phyloP scores from a whole-genome alignment of 176 grass and related monocot species.

The Carex parvula region DNA sequence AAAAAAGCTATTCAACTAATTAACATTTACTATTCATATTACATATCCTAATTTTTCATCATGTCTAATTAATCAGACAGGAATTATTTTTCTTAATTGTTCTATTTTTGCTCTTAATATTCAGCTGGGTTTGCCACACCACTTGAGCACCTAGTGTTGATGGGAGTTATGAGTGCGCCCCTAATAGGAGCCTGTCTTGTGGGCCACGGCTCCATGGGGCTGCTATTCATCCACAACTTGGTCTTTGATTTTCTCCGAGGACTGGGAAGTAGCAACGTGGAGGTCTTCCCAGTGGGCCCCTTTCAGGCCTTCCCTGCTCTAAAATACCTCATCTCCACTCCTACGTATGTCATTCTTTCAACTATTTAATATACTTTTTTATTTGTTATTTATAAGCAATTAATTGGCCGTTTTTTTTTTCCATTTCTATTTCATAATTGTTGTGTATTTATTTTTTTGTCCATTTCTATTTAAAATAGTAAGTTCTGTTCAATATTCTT shows the following conservation, averaged over 20 bases:
- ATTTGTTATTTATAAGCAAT: too few relatives aligned
- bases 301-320: slow-evolving; percentile 51
- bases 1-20: background rate
- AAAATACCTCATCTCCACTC: slow-evolving; percentile 72
- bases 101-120: background rate
- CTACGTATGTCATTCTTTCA: slow-evolving; percentile 47
- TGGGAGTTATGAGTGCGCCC: slow-evolving; percentile 44
- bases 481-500: background rate
- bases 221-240: slow-evolving; percentile 57
- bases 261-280: slow-evolving; percentile 87
- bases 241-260: slow-evolving; percentile 63
- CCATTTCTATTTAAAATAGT: too few relatives aligned
- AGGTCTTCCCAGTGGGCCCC: slow-evolving; percentile 45
- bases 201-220: slow-evolving; percentile 39
- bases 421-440: too few relatives aligned
- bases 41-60: background rate
- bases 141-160: slow-evolving; percentile 44
- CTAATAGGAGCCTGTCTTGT: slow-evolving; percentile 36
- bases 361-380: background rate
- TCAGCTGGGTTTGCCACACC: slow-evolving; percentile 69
- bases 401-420: too few relatives aligned
- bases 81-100: background rate
- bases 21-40: background rate
- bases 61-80: background rate
- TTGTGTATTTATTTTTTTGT: too few relatives aligned